Evolutionary conservation across 306 rosid species (phyloP).

Genomic region (Prunus persica): DNA sequence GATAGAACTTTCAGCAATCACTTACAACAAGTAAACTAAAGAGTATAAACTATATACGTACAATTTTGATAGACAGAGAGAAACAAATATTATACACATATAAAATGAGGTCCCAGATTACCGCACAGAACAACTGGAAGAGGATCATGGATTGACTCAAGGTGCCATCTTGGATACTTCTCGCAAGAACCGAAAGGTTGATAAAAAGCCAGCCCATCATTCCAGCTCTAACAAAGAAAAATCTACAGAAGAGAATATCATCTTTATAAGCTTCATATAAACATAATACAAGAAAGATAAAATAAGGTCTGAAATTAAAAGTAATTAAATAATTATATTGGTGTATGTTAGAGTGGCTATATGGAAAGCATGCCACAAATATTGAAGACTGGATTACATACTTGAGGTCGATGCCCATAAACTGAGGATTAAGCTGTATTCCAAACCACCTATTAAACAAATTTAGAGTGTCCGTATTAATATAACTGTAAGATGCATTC

Average conservation of each 20-base stretch:
- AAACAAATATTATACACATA: not conserved
- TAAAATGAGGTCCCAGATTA: slow-evolving; percentile 36
- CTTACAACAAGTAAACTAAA: slow-evolving; percentile 1
- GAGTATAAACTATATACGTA: not conserved
- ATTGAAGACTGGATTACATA: slow-evolving; percentile 46
- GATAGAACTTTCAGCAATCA: slow-evolving; percentile 12
- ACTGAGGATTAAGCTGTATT: slow-evolving; percentile 88
- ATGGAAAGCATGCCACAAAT: not conserved
- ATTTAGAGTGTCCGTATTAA: slow-evolving; percentile 19
- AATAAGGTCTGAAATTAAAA: not conserved
- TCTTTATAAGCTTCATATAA: slow-evolving; percentile 8
- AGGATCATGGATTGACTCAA: slow-evolving; percentile 76
- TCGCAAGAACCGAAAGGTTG: slow-evolving; percentile 74
- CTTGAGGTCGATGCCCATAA: slow-evolving; percentile 95
- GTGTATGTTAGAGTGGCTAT: not conserved
- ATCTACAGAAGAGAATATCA: slow-evolving; percentile 48
- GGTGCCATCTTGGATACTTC: slow-evolving; percentile 57
- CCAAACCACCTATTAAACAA: slow-evolving; percentile 86
- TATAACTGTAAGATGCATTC: slow-evolving; percentile 18
- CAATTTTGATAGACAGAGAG: not conserved
- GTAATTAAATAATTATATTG: not conserved
- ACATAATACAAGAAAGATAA: not conserved
- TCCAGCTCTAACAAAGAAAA: slow-evolving; percentile 98
- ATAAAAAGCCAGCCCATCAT: slow-evolving; percentile 97
- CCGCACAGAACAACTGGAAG: slow-evolving; percentile 76